These are phyloP conservation scores for Alternaria dauci DNA, from an alignment of 2,329 filamentous ascomycete species.

Conservation along the genomic window DNA sequence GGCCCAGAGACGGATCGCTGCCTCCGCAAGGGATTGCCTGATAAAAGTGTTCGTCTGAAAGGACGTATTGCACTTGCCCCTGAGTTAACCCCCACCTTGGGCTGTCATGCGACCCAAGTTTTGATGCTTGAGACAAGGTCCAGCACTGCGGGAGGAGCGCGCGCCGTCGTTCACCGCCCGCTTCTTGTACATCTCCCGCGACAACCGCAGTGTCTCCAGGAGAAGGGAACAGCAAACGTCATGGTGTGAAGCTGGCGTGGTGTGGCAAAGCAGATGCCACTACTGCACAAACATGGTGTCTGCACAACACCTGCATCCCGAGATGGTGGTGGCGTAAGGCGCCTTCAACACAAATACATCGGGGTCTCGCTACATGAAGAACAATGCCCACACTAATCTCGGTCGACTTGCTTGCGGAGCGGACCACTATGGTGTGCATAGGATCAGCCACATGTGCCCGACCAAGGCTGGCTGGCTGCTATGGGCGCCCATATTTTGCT, in stretches of 20 bases:
- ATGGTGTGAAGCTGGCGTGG: constrained; percentile 20
- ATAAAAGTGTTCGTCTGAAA: neutral
- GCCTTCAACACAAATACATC: constrained; percentile 1
- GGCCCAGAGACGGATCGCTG: neutral
- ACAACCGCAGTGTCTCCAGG: constrained; percentile 15
- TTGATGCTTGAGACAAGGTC: constrained; percentile 23
- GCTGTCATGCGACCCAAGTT: constrained; percentile 31
- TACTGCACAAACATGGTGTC: neutral
- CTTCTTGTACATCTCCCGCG: constrained; percentile 32
- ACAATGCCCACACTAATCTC: constrained; percentile 45
- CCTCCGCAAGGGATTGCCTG: neutral
- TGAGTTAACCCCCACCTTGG: constrained; percentile 28
- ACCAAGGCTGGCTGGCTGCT: constrained; percentile 8
- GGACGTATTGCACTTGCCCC: constrained; percentile 17
- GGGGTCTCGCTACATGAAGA: constrained; percentile 11
- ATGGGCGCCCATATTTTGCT: constrained; percentile 8
- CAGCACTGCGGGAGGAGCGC: constrained; percentile 44
- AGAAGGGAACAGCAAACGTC: constrained; percentile 10
- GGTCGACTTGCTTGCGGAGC: constrained; percentile 27
- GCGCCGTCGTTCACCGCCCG: constrained; percentile 33
- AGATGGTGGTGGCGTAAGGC: constrained; percentile 6
- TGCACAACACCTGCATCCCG: constrained; percentile 17
- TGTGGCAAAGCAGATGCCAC: constrained; percentile 5
- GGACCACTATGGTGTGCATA: constrained; percentile 25
- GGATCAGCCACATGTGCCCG: constrained; percentile 23